These are phyloP conservation scores for Trametes maxima DNA, from an alignment of 768 basidiomycete genomes.

Conservation along the genomic window DNA sequence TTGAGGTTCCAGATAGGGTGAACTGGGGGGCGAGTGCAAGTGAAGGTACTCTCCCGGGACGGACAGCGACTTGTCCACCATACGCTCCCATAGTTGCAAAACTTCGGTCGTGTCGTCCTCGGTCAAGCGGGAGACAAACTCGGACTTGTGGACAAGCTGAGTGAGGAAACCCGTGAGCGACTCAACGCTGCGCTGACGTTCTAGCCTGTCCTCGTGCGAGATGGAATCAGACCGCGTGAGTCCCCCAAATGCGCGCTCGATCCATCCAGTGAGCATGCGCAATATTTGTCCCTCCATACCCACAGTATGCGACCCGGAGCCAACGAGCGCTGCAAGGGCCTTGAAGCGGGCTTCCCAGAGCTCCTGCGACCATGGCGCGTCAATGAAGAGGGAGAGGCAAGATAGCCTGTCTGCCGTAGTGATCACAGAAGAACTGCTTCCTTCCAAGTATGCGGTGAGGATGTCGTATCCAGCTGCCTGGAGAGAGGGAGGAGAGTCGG, in stretches of 20 bases:
- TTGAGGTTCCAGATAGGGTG: constrained; percentile 35
- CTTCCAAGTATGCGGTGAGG: constrained; percentile 69
- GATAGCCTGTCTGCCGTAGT: constrained; percentile 61
- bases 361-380: constrained; percentile 60
- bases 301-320: constrained; percentile 57
- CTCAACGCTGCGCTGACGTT: constrained; percentile 67
- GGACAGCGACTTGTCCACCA: constrained; percentile 57
- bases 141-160: constrained; percentile 49
- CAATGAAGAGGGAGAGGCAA: constrained; percentile 66
- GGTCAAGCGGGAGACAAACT: constrained; percentile 60
- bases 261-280: constrained; percentile 63
- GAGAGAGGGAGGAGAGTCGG: constrained; percentile 53
- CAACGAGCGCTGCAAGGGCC: constrained; percentile 66
- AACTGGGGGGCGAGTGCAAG: constrained; percentile 24
- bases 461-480: constrained; percentile 76
- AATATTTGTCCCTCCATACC: constrained; percentile 66
- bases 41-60: constrained; percentile 23
- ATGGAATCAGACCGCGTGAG: constrained; percentile 36
- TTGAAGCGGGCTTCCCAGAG: constrained; percentile 73
- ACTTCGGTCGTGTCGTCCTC: constrained; percentile 60
- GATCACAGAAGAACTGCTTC: constrained; percentile 48
- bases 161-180: constrained; percentile 61
- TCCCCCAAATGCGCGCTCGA: constrained; percentile 63
- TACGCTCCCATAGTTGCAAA: constrained; percentile 57
- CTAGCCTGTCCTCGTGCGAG: constrained; percentile 44